phyloP scores from a whole-genome alignment of 2,329 filamentous ascomycete species.

The Xylaria polymorpha region DNA sequence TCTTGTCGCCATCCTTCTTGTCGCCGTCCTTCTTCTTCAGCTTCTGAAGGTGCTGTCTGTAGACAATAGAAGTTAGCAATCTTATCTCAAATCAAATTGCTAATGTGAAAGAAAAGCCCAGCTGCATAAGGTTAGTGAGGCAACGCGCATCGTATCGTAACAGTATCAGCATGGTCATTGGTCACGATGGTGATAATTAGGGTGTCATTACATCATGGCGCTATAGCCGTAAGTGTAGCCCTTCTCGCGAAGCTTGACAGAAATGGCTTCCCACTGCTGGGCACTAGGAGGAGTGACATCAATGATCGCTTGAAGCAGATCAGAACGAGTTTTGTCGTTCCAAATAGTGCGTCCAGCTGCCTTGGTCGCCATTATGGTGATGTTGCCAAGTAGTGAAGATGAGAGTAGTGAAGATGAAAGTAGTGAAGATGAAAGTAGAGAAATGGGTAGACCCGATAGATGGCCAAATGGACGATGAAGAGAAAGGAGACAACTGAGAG shows the following conservation, averaged over 20 bases:
- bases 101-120: slow-evolving; percentile 34
- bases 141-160: slow-evolving; percentile 13
- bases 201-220: slow-evolving; percentile 55
- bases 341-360: slow-evolving; percentile 40
- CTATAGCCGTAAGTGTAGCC: slow-evolving; percentile 55
- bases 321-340: slow-evolving; percentile 52
- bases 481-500: background rate
- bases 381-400: background rate
- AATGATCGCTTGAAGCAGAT: slow-evolving; percentile 54
- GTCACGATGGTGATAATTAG: background rate
- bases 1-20: slow-evolving; percentile 24
- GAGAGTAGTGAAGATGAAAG: background rate
- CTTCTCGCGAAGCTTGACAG: slow-evolving; percentile 48
- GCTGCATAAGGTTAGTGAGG: slow-evolving; percentile 17
- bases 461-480: background rate
- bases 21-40: slow-evolving; percentile 51
- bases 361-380: slow-evolving; percentile 24
- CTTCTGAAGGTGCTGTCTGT: slow-evolving; percentile 61
- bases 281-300: slow-evolving; percentile 53
- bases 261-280: slow-evolving; percentile 50
- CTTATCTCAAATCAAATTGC: background rate
- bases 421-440: background rate
- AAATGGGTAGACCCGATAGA: background rate
- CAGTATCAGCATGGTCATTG: background rate
- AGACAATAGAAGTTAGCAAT: slow-evolving; percentile 32